Base-by-base conservation (phyloP, 768 basidiomycete species). In the Mycena pura region DNA sequence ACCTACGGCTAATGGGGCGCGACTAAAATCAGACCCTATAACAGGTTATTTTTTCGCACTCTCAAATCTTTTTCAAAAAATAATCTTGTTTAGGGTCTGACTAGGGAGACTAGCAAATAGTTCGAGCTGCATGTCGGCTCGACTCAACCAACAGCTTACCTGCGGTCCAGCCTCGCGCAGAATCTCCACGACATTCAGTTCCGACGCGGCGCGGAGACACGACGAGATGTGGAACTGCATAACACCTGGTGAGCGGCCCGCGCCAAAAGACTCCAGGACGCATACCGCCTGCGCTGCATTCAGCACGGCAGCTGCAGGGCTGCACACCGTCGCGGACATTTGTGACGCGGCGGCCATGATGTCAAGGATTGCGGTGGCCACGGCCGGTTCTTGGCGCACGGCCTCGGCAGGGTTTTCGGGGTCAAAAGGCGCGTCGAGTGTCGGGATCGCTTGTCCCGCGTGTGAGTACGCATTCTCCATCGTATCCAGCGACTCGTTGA, bases 171-270 rank as follows among this genome's bases (percentile, higher is more conserved):
- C 73, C 24, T 73, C 73, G 1, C 72, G 66, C 22, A 78, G 59
- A 22, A 76, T 70, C 47, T 76, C 75, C 5, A 62, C 68, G 9
- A 74, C 69, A 49, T 75, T 71, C 1, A 60, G 44, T n/a, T 70
- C 65, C 36, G 65, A 56, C 6, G 57, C 67, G 14, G 63, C 61
- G 40, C 62, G 54, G 15, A 70, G 52, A 13, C 67, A 63, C 14
- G 67, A 59, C 21, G 69, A 58, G 13, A 64, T 21, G 39, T 70
- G 62, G 40, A 62, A 70, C 67, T 70, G 24, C 8, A 22, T n/a
- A 10, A 24, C n/a, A 39, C 43, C 34, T 25, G 36, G 50, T 19
- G 19, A 19, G 17, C 5, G 11, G 38, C 9, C 9, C 2, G 24
- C 17, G 6, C 47, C 9, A 11, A 3, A 25, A 7, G 14, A 6